phyloP scores from a whole-genome alignment of 2,329 filamentous ascomycete species.

The Fusarium liriodendri region DNA sequence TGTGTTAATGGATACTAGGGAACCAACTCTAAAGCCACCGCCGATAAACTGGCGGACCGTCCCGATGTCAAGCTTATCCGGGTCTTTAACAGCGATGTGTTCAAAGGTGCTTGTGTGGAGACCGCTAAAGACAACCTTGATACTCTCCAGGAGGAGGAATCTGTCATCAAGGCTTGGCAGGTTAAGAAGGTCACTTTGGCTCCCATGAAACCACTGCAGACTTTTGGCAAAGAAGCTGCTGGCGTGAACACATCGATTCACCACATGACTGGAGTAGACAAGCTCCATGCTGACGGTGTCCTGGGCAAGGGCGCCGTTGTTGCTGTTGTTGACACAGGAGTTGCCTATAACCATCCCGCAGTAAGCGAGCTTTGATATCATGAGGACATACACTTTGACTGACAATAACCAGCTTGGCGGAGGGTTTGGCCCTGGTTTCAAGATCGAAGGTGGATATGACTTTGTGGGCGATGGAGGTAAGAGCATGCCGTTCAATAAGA shows the following conservation, averaged over 20 bases:
- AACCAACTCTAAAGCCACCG: background rate
- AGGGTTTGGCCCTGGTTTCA: constrained; percentile 40
- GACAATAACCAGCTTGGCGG: constrained; percentile 34
- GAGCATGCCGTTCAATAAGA: background rate
- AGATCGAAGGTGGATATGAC: constrained; percentile 42
- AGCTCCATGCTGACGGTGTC: background rate
- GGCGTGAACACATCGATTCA: background rate
- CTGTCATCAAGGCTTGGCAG: background rate
- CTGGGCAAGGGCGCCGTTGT: background rate
- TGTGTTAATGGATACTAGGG: background rate
- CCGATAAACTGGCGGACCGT: background rate
- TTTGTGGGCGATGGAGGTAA: constrained; percentile 34
- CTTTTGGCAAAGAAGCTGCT: background rate
- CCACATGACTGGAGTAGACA: background rate
- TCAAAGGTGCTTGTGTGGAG: background rate
- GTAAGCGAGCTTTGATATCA: background rate
- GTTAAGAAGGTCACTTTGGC: background rate
- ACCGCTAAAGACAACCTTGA: background rate
- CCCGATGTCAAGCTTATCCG: background rate
- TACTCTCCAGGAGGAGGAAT: background rate
- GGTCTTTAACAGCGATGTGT: background rate
- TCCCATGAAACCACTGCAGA: background rate
- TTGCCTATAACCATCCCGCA: background rate
- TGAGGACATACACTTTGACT: background rate
- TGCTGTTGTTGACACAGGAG: background rate